Evolutionary conservation across 1,139 yeast genomes (phyloP).

Genomic region (Debaryomyces fabryi): DNA sequence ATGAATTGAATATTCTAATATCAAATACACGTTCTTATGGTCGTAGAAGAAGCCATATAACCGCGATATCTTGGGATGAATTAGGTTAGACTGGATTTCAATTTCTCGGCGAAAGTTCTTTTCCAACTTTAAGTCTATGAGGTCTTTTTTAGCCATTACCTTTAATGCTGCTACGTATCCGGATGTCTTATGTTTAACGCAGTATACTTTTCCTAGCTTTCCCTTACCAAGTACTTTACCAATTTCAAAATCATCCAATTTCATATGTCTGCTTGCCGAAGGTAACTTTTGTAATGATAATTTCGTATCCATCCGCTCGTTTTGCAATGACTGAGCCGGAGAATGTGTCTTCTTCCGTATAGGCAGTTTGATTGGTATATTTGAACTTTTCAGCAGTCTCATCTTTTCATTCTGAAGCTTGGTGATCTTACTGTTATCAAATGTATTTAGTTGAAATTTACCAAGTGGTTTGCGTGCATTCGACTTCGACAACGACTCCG

Average conservation of each 20-base stretch:
- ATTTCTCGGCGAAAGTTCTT: slow-evolving; percentile 88
- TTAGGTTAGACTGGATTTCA: slow-evolving; percentile 79
- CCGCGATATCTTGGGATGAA: slow-evolving; percentile 79
- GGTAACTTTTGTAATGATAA: slow-evolving; percentile 4
- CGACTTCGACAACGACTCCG: slow-evolving; percentile 12
- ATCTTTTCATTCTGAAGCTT: neutral
- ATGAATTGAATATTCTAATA: slow-evolving; percentile 80
- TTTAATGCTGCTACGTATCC: slow-evolving; percentile 89
- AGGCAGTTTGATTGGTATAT: slow-evolving; percentile 14
- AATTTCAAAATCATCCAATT: slow-evolving; percentile 73
- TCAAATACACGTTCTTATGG: slow-evolving; percentile 71
- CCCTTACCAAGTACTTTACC: slow-evolving; percentile 93
- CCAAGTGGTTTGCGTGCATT: slow-evolving; percentile 20
- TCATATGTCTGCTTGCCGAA: slow-evolving; percentile 12
- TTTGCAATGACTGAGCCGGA: neutral
- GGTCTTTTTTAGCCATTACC: slow-evolving; percentile 83
- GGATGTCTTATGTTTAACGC: slow-evolving; percentile 73
- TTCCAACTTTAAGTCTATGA: slow-evolving; percentile 76
- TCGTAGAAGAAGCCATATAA: slow-evolving; percentile 88
- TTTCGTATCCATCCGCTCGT: slow-evolving; percentile 1
- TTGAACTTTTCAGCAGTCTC: slow-evolving; percentile 8
- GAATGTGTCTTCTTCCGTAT: slow-evolving; percentile 6
- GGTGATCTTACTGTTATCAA: slow-evolving; percentile 15
- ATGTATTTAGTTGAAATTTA: slow-evolving; percentile 21
- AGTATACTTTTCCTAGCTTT: slow-evolving; percentile 88